phyloP scores from a whole-genome alignment of 257 asterid species.

The Verbena officinalis region DNA sequence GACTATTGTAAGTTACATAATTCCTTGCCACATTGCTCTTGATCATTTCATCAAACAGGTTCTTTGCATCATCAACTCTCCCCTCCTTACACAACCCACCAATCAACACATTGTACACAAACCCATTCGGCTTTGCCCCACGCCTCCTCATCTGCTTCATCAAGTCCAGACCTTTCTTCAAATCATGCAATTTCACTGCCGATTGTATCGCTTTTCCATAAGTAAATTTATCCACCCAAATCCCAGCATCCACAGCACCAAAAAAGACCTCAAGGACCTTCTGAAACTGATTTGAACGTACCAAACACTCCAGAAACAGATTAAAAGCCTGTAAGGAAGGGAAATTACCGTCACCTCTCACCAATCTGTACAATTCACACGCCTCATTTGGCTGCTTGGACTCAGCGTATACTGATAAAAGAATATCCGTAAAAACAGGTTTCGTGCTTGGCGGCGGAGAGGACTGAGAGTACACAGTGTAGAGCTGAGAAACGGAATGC shows the following conservation, averaged over 20 bases:
- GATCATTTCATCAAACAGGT: conserved; percentile 78
- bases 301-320: conserved; percentile 63
- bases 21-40: conserved; percentile 48
- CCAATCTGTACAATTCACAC: conserved; percentile 47
- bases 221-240: conserved; percentile 59
- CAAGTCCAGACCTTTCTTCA: conserved; percentile 52
- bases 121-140: conserved; percentile 48
- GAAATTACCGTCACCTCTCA: conserved; percentile 51
- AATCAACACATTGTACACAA: conserved; percentile 81
- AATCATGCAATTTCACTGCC: conserved; percentile 64
- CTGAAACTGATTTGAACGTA: conserved; percentile 36
- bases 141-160: conserved; percentile 48
- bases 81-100: conserved; percentile 76
- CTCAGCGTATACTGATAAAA: conserved; percentile 60
- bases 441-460: conserved; percentile 42
- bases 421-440: conserved; percentile 44
- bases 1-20: conserved; percentile 65
- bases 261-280: conserved; percentile 49
- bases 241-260: conserved; percentile 53
- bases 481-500: conserved; percentile 57
- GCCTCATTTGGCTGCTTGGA: conserved; percentile 60
- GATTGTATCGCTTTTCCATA: conserved; percentile 79
- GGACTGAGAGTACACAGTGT: conserved; percentile 36
- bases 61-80: conserved; percentile 63
- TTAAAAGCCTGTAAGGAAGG: conserved; percentile 61